Conservation (phyloP, 2,329 filamentous ascomycete species). For the Nigrospora oryzae region DNA sequence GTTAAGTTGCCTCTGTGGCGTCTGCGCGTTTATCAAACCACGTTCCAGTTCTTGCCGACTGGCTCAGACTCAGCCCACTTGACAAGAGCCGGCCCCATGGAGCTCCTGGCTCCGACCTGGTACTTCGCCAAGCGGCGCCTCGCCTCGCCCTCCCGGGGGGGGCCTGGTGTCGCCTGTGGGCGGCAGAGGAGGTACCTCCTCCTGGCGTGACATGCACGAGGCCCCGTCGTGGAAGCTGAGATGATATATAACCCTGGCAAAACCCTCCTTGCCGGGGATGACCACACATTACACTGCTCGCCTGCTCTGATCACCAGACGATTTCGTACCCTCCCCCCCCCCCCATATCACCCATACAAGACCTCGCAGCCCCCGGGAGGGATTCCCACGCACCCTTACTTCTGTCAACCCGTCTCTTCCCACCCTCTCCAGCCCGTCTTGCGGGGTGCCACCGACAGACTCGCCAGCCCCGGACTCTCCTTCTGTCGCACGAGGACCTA, state of each 20-base stretch:
- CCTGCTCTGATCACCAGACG: too few species aligned
- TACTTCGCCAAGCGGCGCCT: constrained; percentile 4
- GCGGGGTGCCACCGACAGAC: not conserved
- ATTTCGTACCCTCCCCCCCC: too few species aligned
- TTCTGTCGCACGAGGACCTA: not conserved
- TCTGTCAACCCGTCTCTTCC: too few species aligned
- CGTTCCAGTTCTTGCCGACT: constrained; percentile 12
- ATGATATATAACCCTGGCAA: too few species aligned
- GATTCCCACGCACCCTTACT: too few species aligned
- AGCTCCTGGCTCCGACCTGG: constrained; percentile 1
- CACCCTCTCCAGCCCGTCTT: too few species aligned
- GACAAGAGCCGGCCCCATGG: constrained; percentile 6
- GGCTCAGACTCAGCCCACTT: constrained; percentile 4
- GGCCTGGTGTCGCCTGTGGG: constrained; percentile 5
- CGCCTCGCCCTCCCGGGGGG: constrained; percentile 5
- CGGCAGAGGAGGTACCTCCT: constrained; percentile 2
- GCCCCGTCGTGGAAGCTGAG: too few species aligned
- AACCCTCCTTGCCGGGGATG: too few species aligned
- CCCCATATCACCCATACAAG: too few species aligned
- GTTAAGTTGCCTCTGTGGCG: constrained; percentile 9
- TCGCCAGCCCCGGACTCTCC: not conserved
- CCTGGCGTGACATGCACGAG: not conserved
- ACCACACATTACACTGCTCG: too few species aligned
- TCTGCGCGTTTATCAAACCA: constrained; percentile 14
- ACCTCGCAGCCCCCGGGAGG: too few species aligned